Conservation (phyloP, 2,329 filamentous ascomycete genomes). For the Dryadomyces quercivorus region DNA sequence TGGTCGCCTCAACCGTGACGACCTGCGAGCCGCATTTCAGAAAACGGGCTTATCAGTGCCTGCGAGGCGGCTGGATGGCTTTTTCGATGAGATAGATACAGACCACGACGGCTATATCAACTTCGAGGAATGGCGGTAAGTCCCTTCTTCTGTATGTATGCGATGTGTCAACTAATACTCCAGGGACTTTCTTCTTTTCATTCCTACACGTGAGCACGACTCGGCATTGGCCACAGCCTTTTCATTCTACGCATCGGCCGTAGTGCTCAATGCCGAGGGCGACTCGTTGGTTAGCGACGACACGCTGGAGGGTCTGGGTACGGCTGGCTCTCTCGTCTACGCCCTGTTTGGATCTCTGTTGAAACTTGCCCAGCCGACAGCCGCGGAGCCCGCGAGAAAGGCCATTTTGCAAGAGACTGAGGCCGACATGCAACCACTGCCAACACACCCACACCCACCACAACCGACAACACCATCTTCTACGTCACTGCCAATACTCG, state of each 20-base stretch:
- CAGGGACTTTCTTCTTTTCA: conserved; percentile 89
- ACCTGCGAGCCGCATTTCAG: conserved; percentile 68
- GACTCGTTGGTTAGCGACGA: conserved; percentile 89
- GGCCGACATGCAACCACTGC: neutral
- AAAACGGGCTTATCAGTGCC: conserved; percentile 69
- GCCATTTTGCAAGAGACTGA: neutral
- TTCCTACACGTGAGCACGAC: conserved; percentile 51
- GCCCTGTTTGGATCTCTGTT: conserved; percentile 66
- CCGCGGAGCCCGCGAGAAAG: neutral
- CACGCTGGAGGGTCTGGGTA: conserved; percentile 89
- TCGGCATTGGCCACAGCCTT: conserved; percentile 70
- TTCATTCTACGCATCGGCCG: conserved; percentile 81
- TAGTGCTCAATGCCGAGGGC: conserved; percentile 84
- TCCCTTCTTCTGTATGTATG: conserved; percentile 1
- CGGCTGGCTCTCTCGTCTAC: conserved; percentile 56
- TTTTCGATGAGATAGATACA: conserved; percentile 81
- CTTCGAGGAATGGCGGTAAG: conserved; percentile 95
- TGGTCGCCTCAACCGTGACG: conserved; percentile 75
- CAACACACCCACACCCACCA: neutral
- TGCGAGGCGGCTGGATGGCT: conserved; percentile 62
- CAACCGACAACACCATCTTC: neutral
- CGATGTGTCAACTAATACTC: neutral
- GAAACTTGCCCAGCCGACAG: conserved; percentile 40
- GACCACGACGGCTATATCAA: conserved; percentile 81
- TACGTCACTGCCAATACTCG: neutral